These are phyloP conservation scores for Dictyostelium purpureum DNA, from an alignment of 78 protist genomes.

Conservation along the genomic window DNA sequence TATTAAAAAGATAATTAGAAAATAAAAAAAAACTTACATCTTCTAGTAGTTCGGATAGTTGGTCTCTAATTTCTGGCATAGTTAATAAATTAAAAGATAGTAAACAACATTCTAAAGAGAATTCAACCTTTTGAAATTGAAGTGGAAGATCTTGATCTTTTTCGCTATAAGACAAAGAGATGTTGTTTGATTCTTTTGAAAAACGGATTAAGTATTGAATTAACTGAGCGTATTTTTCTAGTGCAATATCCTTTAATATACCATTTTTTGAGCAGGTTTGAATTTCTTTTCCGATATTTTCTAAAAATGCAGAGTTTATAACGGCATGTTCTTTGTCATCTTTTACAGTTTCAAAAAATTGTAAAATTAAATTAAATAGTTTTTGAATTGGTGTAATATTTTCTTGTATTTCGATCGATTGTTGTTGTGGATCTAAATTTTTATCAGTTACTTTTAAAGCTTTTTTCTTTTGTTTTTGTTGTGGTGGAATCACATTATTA, in stretches of 20 bases:
- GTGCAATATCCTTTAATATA: conserved; percentile 4
- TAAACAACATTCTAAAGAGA: conserved; percentile 20
- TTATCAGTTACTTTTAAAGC: neutral
- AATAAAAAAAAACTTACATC: conserved; percentile 10
- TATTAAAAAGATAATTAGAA: neutral
- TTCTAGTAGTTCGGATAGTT: conserved; percentile 19
- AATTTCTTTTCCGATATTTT: conserved; percentile 13
- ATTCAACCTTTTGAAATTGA: conserved; percentile 24
- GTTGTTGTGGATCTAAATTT: neutral
- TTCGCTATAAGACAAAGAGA: conserved; percentile 20
- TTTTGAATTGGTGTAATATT: conserved; percentile 8
- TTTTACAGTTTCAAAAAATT: conserved; percentile 17
- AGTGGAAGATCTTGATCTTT: neutral
- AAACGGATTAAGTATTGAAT: neutral
- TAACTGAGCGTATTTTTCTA: conserved; percentile 38
- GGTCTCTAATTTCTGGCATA: conserved; percentile 19
- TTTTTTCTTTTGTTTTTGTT: neutral
- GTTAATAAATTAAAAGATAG: conserved; percentile 6
- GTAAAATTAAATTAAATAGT: neutral
- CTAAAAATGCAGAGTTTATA: neutral
- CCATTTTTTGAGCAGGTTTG: neutral
- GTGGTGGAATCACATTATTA: neutral
- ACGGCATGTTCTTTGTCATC: neutral
- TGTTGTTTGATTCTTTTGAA: neutral
- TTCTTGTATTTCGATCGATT: neutral